A percentile compares a stretch with the other conserved stretches of the same genome.
Conservation (phyloP, 768 basidiomycete species). For the Trametes cubensis region DNA sequence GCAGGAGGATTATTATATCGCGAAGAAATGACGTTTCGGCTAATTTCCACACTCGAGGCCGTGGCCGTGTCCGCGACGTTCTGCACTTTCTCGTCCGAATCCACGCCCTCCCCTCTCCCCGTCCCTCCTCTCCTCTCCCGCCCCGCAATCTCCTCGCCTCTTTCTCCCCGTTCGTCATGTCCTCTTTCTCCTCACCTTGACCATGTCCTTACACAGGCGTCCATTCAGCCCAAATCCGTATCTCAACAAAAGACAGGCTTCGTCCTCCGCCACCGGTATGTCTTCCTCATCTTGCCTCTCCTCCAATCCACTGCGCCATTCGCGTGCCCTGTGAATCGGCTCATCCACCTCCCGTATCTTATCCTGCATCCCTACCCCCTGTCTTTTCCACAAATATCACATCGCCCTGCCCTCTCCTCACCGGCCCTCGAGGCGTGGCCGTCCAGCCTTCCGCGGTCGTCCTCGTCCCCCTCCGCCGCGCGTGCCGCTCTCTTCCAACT, state of each 20-base stretch:
- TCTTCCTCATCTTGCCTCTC: constrained; percentile 4
- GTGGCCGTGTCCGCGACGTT: not conserved
- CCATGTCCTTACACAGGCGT: constrained; percentile 7
- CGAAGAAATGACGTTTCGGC: constrained; percentile 14
- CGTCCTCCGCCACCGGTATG: constrained; percentile 14
- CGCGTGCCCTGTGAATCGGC: not conserved
- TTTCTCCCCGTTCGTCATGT: constrained; percentile 8
- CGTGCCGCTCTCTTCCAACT: not conserved
- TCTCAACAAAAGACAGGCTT: constrained; percentile 9
- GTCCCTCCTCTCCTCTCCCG: not conserved
- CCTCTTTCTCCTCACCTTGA: not conserved
- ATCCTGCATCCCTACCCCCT: constrained; percentile 2
- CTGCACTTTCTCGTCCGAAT: not conserved
- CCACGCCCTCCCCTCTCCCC: constrained; percentile 4
- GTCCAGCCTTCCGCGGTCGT: not conserved
- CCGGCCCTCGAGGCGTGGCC: not conserved
- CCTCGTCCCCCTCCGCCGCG: not conserved
- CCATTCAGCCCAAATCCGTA: not conserved
- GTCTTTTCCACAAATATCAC: constrained; percentile 4
- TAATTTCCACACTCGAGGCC: constrained; percentile 7
- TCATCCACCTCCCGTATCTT: constrained; percentile 7
- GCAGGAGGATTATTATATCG: not conserved
- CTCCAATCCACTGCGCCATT: not conserved
- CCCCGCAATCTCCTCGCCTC: not conserved
- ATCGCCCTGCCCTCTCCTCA: not conserved